Evolutionary conservation across 2,329 filamentous ascomycete genomes (phyloP), one percentile per base, ranked within the genome.

Genomic region (Cryphonectria japonica): DNA sequence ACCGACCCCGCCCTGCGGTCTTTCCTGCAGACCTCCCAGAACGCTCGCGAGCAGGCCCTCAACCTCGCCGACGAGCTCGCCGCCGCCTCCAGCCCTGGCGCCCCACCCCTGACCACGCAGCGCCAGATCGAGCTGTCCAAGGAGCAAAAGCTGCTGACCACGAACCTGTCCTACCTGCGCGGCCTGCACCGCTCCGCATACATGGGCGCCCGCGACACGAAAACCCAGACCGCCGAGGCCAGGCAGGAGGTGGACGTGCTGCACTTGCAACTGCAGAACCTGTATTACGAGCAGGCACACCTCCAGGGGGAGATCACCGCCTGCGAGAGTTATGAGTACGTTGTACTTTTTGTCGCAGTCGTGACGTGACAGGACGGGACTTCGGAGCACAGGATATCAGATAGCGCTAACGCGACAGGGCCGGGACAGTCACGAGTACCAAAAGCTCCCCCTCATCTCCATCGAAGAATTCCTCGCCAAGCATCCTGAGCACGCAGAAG

Each of bases 221-320:
- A 98, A 80, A 86, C 92, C 68, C 85, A 89, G 76, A 98, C 96
- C 0, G 92, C 93, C 41, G 94, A 97, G 80, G 93, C 92, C 65
- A 90, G 95, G 65, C 93, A 95, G 77, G 94, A 97, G 81, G 94
- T 98, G 74, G 96, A 99, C 79, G 89, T 91, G 66, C 85, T 99
- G 73, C 95, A 98, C 79, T 86, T 99, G 52, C 93, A 97, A 78
- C 86, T 99, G 69, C 95, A 98, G 82, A 99, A 99, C 78, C 84
- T 99, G 9, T 97, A 96, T 80, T 99, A 99, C 78, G 95, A 99
- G 81, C 95, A 98, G 83, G 87, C 93, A 69, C 94, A 98, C 80
- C 84, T 99, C 69, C 90, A 93, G 74, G 93, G 93, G 65, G 96
- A 99, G 82, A 98, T 99, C 73, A 85, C 89, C 0, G 94, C 93